These are phyloP conservation scores for Wakefieldia striispora DNA, from an alignment of 768 basidiomycete species.

Conservation along the genomic window DNA sequence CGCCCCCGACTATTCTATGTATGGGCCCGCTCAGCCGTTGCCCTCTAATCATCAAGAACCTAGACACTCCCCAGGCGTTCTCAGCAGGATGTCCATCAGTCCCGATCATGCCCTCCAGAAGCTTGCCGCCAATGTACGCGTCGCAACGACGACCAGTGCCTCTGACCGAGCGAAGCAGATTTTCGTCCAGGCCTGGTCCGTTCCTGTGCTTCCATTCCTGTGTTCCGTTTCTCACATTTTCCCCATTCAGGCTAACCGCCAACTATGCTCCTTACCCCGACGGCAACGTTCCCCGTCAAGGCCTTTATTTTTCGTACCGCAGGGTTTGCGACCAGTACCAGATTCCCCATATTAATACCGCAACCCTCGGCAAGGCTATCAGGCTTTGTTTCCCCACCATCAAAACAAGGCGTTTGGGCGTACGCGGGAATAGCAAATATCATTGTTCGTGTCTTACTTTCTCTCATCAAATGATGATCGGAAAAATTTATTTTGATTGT, in stretches of 20 bases:
- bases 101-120: conserved; percentile 82
- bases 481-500: conserved; percentile 26
- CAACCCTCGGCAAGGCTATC: conserved; percentile 93
- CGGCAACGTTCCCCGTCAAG: conserved; percentile 91
- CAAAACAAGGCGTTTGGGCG: conserved; percentile 90
- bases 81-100: conserved; percentile 73
- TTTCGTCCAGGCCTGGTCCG: conserved; percentile 89
- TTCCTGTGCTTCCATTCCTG: conserved; percentile 23
- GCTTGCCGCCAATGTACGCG: conserved; percentile 81
- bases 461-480: conserved; percentile 33
- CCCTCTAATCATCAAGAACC: conserved; percentile 39
- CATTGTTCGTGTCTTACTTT: conserved; percentile 64
- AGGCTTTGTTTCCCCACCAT: conserved; percentile 91
- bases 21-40: conserved; percentile 42
- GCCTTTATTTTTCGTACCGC: conserved; percentile 90
- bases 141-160: conserved; percentile 87
- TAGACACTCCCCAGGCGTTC: conserved; percentile 68
- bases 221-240: conserved; percentile 17
- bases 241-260: conserved; percentile 70
- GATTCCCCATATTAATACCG: conserved; percentile 93
- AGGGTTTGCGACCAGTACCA: conserved; percentile 90
- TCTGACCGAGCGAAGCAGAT: conserved; percentile 91
- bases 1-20: conserved; percentile 70
- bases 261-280: conserved; percentile 91
- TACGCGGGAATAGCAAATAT: conserved; percentile 94